Conservation (phyloP, 1,284 basidiomycete genomes). For the Microbotryomycetes sp. region DNA sequence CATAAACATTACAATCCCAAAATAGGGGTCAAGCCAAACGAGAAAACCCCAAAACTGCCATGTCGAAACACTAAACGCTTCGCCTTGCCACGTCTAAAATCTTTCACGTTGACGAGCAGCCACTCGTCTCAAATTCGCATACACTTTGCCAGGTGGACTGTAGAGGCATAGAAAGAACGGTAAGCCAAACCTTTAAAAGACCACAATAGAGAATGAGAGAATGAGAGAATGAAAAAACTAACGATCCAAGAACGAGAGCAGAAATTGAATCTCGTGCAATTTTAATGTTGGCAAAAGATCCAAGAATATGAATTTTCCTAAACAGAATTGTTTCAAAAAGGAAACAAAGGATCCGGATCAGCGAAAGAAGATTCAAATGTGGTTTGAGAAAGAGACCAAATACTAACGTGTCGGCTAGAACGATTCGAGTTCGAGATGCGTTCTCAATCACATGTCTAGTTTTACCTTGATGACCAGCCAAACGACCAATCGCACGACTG, state of each 20-base stretch:
- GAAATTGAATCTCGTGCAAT: slow-evolving; percentile 92
- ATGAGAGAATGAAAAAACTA: too few relatives aligned
- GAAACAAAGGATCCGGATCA: too few relatives aligned
- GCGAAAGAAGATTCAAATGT: too few relatives aligned
- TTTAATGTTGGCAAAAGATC: slow-evolving; percentile 95
- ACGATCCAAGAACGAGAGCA: slow-evolving; percentile 47
- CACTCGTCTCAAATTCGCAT: slow-evolving; percentile 11
- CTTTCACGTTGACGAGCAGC: slow-evolving; percentile 15
- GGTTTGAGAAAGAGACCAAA: not conserved
- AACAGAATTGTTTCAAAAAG: too few relatives aligned
- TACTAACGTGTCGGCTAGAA: slow-evolving; percentile 88
- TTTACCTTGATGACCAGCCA: slow-evolving; percentile 95
- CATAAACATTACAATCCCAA: too few relatives aligned
- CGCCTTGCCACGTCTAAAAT: slow-evolving; percentile 8
- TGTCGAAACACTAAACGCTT: too few relatives aligned
- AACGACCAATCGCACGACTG: slow-evolving; percentile 91
- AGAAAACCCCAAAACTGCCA: too few relatives aligned
- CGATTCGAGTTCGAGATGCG: slow-evolving; percentile 86
- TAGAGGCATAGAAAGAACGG: not conserved
- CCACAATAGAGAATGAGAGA: not conserved
- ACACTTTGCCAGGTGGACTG: slow-evolving; percentile 29
- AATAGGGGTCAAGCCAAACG: too few relatives aligned
- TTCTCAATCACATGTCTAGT: slow-evolving; percentile 99
- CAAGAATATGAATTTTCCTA: slow-evolving; percentile 89
- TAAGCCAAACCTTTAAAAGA: not conserved